Evolutionary conservation across 73 alveolate genomes (phyloP), one percentile per base, ranked within the genome.

Genomic region (Uronychia binucleata): DNA sequence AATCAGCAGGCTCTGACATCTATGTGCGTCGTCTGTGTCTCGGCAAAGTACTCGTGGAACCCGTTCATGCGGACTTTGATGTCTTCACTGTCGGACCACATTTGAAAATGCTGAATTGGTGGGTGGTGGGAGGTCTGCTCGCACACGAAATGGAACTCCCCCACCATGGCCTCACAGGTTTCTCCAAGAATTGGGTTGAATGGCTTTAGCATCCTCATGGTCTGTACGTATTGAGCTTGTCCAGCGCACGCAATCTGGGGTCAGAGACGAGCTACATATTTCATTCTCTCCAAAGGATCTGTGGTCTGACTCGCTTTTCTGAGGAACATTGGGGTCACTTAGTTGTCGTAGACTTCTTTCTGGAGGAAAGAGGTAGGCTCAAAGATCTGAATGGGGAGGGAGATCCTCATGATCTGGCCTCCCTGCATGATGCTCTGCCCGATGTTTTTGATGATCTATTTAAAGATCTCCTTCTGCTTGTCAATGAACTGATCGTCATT

Each of bases 101-200:
- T 26, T n/a, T 59, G 60, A 84, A 79, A 85, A 26, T 80, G 80
- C 1, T 88, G 26, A 30, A 90, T 90, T 8, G 95, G 95, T 28
- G 95, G 95, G 59, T 90, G 95, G 80, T 90, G 95, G 31, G 92
- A 77, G 46, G 83, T 85, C 75, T 90, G 77, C 58, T 90, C 95
- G 8, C 76, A 34, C 31, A 59, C 87, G 1, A 90, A 29, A 26
- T 85, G 58, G 31, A 57, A 90, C 31, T 79, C 88, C 35, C 97
- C 97, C 26, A 91, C 57, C 34, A 77, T 81, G 0, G 97, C 97
- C 82, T 96, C 88, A 82, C 78, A 96, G 1, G 99, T 96, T 90
- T 96, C 99, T 32, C 99, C 99, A 27, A 96, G 74, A 75, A 96
- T 94, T 11, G 99, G 99, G 86, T 94, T 96, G 91, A 96, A 96